Base-by-base conservation (phyloP, 371 early-diverging fungal species). In the Cokeromyces recurvatus region DNA sequence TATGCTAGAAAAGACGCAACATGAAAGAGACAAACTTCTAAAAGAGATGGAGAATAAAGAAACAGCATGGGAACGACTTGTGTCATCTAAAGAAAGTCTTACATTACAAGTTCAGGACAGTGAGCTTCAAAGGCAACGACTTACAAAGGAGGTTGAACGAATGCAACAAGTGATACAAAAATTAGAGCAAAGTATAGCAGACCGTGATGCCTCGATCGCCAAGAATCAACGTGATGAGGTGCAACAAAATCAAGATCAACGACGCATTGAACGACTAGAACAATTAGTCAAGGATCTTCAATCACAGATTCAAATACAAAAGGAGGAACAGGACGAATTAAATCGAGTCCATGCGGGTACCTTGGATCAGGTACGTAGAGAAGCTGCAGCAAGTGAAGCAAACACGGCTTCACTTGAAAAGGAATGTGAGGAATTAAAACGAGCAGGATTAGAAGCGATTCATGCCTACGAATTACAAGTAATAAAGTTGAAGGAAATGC, bases 61-160 rank as follows among this genome's bases (percentile, higher is more conserved):
- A 39, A 41, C 55, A 1, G 72, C 68, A 10, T 72, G 65, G 65
- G 72, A 72, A 21, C 58, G 68, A 0, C 53, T 68, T 2, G 59
- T 72, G 1, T 66, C 72, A 3, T 55, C 59, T 25, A 68, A 68
- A 35, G 72, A 72, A 53, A 68, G 68, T 25, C 53, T 68, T 15
- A 48, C 59, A 0, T 39, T 72, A 4, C 65, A 61, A 42, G 64
- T 72, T 0, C 37, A 72, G 29, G 72, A 72, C 15, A 35, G 47
- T 4, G 53, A 59, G 25, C 34, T 22, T 0, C 54, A 58, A 38
- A 59, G 56, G 12, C 41, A 40, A 1, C 53, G 59, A 8, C 43
- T 68, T 1, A 45, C 59, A 21, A 23, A 44, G 4, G 44, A 60
- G 7, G 37, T 66, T 7, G 46, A 38, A 4, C 44, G 38, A 8